These are phyloP conservation scores for Solanum ossicruentum DNA, from an alignment of 257 asterid species.

Conservation along the genomic window DNA sequence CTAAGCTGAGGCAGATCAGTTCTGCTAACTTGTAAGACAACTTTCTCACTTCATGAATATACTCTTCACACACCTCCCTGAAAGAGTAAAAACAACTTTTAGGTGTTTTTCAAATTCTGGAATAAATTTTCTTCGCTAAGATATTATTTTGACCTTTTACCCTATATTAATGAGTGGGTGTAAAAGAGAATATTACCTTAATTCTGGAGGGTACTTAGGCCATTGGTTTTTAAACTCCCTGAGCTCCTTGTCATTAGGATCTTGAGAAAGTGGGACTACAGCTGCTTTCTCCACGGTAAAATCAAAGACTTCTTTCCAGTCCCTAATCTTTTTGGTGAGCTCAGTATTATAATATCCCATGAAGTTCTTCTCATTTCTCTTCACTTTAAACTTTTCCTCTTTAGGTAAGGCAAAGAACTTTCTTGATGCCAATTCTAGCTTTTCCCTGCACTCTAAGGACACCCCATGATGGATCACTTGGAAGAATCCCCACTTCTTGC, in stretches of 20 bases:
- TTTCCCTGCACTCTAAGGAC: constrained; percentile 24
- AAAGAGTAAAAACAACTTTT: too few species aligned
- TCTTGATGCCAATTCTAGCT: constrained; percentile 35
- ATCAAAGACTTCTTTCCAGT: constrained; percentile 76
- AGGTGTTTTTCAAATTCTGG: too few species aligned
- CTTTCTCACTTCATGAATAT: constrained; percentile 35
- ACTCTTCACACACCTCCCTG: constrained; percentile 52
- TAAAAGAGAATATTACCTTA: constrained; percentile 15
- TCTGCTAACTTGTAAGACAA: constrained; percentile 37
- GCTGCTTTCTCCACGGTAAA: constrained; percentile 33
- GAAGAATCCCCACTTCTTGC: constrained; percentile 62
- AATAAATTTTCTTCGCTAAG: too few species aligned
- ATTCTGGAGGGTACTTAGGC: constrained; percentile 41
- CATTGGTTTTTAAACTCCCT: constrained; percentile 27
- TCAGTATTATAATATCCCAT: constrained; percentile 56
- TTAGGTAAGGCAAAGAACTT: constrained; percentile 37
- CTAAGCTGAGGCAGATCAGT: constrained; percentile 49
- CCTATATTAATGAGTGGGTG: not conserved
- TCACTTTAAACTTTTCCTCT: constrained; percentile 47
- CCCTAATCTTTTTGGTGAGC: constrained; percentile 56
- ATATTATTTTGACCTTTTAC: not conserved
- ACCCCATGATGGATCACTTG: constrained; percentile 86
- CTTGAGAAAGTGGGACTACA: constrained; percentile 31
- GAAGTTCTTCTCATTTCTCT: constrained; percentile 29
- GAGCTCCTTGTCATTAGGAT: constrained; percentile 29